A percentile compares a stretch with the other conserved stretches of the same genome.
phyloP scores from a whole-genome alignment of 805 yeast species.

The Schizosaccharomyces cryophilus region DNA sequence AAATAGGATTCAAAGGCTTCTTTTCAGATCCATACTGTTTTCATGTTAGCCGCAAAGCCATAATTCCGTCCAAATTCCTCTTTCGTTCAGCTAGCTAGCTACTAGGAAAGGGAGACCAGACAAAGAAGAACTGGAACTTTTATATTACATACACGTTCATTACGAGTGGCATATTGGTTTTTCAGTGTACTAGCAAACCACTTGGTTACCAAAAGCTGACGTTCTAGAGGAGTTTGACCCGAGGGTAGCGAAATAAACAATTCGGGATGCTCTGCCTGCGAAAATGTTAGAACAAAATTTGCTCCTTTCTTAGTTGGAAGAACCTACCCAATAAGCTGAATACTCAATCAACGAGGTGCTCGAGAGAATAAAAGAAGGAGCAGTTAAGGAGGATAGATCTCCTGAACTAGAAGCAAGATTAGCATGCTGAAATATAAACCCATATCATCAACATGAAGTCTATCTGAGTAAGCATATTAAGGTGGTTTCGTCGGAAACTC shows the following conservation, averaged over 20 bases:
- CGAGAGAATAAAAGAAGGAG: constrained; percentile 89
- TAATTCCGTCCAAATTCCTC: no score
- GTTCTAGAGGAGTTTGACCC: constrained; percentile 23
- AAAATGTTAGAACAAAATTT: background rate
- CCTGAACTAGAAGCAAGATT: constrained; percentile 19
- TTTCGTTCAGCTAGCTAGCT: no score
- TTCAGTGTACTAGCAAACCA: constrained; percentile 83
- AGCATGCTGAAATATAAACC: background rate
- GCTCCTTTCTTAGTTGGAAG: no score
- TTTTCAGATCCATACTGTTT: constrained; percentile 62
- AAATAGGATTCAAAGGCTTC: constrained; percentile 90
- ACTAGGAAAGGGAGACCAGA: no score
- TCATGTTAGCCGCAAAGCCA: no score
- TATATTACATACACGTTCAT: constrained; percentile 25
- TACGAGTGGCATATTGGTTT: constrained; percentile 82
- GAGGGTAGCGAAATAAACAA: constrained; percentile 45
- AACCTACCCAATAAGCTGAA: constrained; percentile 49
- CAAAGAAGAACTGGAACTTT: background rate
- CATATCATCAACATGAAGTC: no score
- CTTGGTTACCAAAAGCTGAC: constrained; percentile 59
- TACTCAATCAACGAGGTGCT: constrained; percentile 75
- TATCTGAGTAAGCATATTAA: background rate
- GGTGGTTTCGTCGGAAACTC: background rate
- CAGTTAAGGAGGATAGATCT: constrained; percentile 78
- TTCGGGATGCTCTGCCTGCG: constrained; percentile 49